Evolutionary conservation across 441 rosid species (phyloP).

Genomic region (Pelargonium fulgidum): DNA sequence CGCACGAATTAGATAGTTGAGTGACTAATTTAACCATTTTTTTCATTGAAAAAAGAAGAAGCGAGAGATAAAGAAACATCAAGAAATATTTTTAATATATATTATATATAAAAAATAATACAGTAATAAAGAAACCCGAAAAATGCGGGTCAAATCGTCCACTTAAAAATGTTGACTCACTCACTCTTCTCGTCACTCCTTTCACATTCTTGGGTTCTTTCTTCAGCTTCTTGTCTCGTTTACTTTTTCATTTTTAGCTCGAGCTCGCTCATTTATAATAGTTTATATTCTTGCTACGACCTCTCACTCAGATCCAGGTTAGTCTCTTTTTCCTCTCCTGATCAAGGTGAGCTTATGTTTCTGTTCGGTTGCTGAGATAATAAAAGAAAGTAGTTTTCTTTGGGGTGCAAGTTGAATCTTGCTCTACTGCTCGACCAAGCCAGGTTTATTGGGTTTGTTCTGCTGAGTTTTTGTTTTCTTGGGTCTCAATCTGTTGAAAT

Average conservation of each 20-base stretch:
- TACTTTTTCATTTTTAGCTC: background rate
- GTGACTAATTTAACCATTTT: too few species aligned
- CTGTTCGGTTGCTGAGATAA: background rate
- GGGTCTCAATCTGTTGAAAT: background rate
- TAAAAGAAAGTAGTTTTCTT: background rate
- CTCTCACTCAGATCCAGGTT: conserved; percentile 45
- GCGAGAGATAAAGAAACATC: background rate
- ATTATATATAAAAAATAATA: background rate
- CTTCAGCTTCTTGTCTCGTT: background rate
- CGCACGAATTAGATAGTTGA: too few species aligned
- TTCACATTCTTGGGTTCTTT: background rate
- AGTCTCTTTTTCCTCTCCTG: conserved; percentile 18
- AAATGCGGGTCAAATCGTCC: conserved; percentile 32
- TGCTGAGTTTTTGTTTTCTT: conserved; percentile 8
- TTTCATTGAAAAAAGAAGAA: background rate
- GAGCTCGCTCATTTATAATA: conserved; percentile 11
- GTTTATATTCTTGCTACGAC: background rate
- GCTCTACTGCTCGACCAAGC: conserved; percentile 15
- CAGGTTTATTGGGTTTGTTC: conserved; percentile 3
- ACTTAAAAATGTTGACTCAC: conserved; percentile 4
- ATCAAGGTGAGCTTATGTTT: background rate
- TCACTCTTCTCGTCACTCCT: conserved; percentile 7
- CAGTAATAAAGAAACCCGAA: conserved; percentile 20
- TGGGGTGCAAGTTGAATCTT: background rate
- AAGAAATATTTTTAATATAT: too few species aligned